phyloP scores from a whole-genome alignment of 305 asterid genomes.

The Solanum hybrid region DNA sequence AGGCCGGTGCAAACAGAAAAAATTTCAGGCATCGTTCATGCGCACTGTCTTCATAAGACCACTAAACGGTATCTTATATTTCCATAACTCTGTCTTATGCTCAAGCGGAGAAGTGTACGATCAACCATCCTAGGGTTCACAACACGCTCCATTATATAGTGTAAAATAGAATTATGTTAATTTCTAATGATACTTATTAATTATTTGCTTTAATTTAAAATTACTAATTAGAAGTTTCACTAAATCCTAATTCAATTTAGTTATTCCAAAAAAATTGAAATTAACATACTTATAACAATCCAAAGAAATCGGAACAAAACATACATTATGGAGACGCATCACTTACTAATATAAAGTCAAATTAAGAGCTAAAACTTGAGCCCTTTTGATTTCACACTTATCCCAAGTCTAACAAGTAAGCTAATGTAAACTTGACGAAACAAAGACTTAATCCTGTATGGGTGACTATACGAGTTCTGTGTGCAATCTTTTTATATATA shows the following conservation, averaged over 20 bases:
- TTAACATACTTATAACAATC: not conserved
- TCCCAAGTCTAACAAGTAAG: not conserved
- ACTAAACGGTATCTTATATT: not conserved
- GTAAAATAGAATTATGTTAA: not conserved
- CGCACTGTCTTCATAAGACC: not conserved
- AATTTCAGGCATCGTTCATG: not conserved
- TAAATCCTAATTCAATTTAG: not conserved
- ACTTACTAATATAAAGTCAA: not conserved
- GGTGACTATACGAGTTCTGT: not conserved
- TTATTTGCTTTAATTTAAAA: not conserved
- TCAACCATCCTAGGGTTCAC: not conserved
- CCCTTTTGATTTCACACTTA: not conserved
- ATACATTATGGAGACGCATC: not conserved
- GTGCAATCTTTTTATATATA: not conserved
- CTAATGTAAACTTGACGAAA: not conserved
- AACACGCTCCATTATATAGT: not conserved
- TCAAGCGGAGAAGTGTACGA: not conserved
- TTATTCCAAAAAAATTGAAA: not conserved
- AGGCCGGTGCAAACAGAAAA: not conserved
- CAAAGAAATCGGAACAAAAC: not conserved
- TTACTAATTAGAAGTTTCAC: not conserved
- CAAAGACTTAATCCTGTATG: not conserved
- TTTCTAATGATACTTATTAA: not conserved
- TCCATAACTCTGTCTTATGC: not conserved
- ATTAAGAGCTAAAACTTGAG: not conserved